Base-by-base conservation (phyloP, 2,329 filamentous ascomycete species). In the Didymella pinodella region DNA sequence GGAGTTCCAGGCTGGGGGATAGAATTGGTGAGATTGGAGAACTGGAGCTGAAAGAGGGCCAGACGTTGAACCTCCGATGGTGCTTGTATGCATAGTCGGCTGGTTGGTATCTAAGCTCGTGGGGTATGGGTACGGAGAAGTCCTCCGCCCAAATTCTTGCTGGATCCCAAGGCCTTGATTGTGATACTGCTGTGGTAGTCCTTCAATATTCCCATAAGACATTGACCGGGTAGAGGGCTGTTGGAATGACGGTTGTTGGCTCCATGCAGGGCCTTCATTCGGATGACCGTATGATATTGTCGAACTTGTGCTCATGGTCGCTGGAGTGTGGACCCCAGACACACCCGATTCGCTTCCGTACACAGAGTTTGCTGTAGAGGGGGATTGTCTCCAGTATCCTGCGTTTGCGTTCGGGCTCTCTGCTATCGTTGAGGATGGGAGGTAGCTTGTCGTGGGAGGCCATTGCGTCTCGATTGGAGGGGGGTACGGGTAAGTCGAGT, bases 171-270 rank as follows among this genome's bases (percentile, higher is more conserved):
- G 67, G 2, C 69, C 67, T 38, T 69, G 68, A 12, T 63, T 66
- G 25, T 71, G 58, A 47, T 72, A 77, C 11, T 77, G 72, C 22
- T 72, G 72, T 11, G 71, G 65, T 14, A 77, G 49, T 2, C 75
- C 70, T 51, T 78, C 76, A 10, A 78, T 77, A 36, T 77, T 74
- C 4, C 75, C 74, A 46, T 77, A 78, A 0, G 76, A 78, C 75
- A 78, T 77, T 7, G 75, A 77, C 53, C 75, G 65, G 25, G 72
- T 66, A 4, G 75, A 75, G 4, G 75, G 74, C 20, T 71, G 69
- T 41, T 74, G 72, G 14, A 74, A 71, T 14, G 63, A 55, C 28
- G 67, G 64, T 50, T 72, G 66, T 31, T 64, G 66, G 7, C 56
- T 57, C 74, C 73, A 75, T 36, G 63, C 57, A 20, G 71, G 73